Base-by-base conservation (phyloP, 345 rosid genomes). In the Barbarea vulgaris region DNA sequence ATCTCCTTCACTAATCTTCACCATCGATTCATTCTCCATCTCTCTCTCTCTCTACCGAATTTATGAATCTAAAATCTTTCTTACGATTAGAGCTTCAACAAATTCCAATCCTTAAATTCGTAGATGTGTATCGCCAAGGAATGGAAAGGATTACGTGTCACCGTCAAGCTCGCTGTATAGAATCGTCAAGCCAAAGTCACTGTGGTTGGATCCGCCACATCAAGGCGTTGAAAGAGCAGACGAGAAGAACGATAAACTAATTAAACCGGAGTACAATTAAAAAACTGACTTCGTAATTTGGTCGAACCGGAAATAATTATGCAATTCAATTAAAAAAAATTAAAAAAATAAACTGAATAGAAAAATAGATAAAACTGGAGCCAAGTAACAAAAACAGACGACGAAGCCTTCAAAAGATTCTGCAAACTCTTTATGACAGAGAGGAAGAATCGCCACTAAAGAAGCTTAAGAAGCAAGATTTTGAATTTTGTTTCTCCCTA, bases 141-240 rank as follows among this genome's bases (percentile, higher is more conserved):
- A 50, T 83, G 85, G 87, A 85, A 83, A 70, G 85, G 88, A 48
- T 72, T 90, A 6, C 88, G 93, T 7, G 90, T 89, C 7, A 89
- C 92, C 0, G 90, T 89, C 28, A 89, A 89, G 77, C 89, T 89
- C 3, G 88, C 93, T 9, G 93, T 90, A 12, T 91, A 88, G 85
- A 90, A 88, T 69, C 91, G 96, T 60, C 93, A 86, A 78, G 93
- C 89, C 3, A 90, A 88, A 71, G 91, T 90, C 5, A 59, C 89
- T 4, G 92, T 89, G 14, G 90, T 89, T 19, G 89, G 92, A 5
- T 89, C 95, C 9, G 95, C 95, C 0, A 88, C 95, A 89, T 89
- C 83, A 89, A 89, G 78, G 87, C 95, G 15, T 80, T 89, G 56
- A 87, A 87, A 67, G 95, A 89, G 77, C 92, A 90, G n/a, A 90